A percentile compares a stretch with the other conserved stretches of the same genome.
Evolutionary conservation across 306 rosid genomes (phyloP).

Genomic region (Prosopis cineraria): DNA sequence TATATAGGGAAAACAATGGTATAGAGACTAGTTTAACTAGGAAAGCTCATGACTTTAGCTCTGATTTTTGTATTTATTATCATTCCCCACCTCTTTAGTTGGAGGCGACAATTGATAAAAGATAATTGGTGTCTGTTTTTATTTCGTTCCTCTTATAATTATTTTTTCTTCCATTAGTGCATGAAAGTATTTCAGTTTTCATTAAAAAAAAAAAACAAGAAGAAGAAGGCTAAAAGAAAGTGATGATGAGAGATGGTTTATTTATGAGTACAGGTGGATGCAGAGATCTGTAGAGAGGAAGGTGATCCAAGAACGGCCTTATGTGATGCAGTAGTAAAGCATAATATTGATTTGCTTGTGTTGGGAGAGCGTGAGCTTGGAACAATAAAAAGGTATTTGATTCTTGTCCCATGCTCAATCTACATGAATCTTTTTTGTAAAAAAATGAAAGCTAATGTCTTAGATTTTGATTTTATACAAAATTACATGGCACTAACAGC

Average conservation of each 20-base stretch:
- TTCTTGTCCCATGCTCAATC: not conserved
- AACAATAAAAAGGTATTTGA: conserved; percentile 44
- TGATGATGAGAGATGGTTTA: not conserved
- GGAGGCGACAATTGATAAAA: too few species aligned
- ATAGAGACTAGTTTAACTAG: too few species aligned
- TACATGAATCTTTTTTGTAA: not conserved
- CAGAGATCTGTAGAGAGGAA: conserved; percentile 40
- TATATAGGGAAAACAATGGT: too few species aligned
- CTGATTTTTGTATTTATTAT: too few species aligned
- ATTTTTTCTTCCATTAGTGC: too few species aligned
- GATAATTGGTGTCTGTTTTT: too few species aligned
- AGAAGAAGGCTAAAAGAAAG: not conserved
- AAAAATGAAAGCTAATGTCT: not conserved
- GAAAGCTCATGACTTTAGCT: too few species aligned
- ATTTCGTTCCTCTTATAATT: too few species aligned
- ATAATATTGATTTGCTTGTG: conserved; percentile 46
- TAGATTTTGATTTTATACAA: not conserved
- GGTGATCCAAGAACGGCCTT: conserved; percentile 52
- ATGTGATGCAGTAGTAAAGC: conserved; percentile 48
- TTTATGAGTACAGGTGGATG: conserved; percentile 35
- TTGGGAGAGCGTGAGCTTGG: conserved; percentile 49
- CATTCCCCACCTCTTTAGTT: too few species aligned
- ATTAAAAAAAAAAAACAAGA: too few species aligned
- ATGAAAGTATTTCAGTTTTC: too few species aligned
- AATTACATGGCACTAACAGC: not conserved